Evolutionary conservation across 2,329 filamentous ascomycete genomes (phyloP).

Genomic region (Venturia nashicola): DNA sequence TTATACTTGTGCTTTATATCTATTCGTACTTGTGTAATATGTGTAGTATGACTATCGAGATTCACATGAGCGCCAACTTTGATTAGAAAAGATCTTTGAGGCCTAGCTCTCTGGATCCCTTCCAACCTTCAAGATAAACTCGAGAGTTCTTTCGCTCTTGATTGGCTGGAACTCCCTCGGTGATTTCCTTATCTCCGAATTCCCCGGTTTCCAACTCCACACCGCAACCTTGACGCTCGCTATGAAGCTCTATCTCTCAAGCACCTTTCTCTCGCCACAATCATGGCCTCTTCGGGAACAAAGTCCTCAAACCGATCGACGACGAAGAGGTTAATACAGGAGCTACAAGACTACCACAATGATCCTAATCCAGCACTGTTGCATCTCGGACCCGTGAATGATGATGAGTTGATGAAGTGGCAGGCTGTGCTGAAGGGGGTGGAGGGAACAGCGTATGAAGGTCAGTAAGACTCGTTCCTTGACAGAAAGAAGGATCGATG

Average conservation of each 20-base stretch:
- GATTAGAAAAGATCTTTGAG: too few species aligned
- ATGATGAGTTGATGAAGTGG: conserved; percentile 47
- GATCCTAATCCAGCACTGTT: conserved; percentile 44
- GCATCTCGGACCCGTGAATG: conserved; percentile 43
- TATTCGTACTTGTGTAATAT: too few species aligned
- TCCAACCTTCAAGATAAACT: not conserved
- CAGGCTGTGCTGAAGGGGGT: conserved; percentile 49
- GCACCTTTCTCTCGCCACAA: not conserved
- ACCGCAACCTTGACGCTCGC: too few species aligned
- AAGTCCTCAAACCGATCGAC: conserved; percentile 19
- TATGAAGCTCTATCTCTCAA: not conserved
- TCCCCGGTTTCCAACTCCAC: not conserved
- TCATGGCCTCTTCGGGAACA: not conserved
- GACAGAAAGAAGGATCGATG: not conserved
- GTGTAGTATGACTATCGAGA: too few species aligned
- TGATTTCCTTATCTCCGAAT: not conserved
- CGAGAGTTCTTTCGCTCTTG: not conserved
- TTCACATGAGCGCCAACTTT: too few species aligned
- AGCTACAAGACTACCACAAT: conserved; percentile 45
- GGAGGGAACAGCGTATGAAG: conserved; percentile 46
- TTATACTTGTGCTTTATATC: too few species aligned
- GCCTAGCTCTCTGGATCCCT: too few species aligned
- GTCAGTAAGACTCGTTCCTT: conserved; percentile 21
- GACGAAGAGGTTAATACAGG: conserved; percentile 48
- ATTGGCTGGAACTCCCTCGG: not conserved